Evolutionary conservation across 2,329 filamentous ascomycete species (phyloP).

Genomic region (Fusarium domesticum): DNA sequence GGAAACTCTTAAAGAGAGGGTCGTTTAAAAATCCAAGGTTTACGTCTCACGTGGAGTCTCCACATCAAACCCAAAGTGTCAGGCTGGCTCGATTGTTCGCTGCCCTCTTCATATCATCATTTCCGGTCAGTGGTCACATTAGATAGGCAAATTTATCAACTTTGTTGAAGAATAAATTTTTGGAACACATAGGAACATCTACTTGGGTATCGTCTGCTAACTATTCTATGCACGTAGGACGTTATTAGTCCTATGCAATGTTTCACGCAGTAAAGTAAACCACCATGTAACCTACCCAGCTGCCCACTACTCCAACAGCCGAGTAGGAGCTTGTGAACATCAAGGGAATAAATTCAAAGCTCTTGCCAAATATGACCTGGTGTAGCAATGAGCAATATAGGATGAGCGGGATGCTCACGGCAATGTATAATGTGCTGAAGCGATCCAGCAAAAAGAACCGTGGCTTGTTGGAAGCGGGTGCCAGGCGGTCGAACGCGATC

Average conservation of each 20-base stretch:
- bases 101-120: no score
- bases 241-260: not conserved
- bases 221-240: not conserved
- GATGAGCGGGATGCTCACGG: slow-evolving; percentile 83
- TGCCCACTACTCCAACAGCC: slow-evolving; percentile 89
- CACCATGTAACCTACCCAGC: slow-evolving; percentile 91
- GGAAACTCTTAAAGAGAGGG: no score
- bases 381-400: slow-evolving; percentile 85
- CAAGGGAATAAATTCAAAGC: slow-evolving; percentile 84
- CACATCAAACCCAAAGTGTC: no score
- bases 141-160: no score
- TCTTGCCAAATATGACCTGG: slow-evolving; percentile 74
- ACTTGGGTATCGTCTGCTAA: slow-evolving; percentile 21
- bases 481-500: slow-evolving; percentile 79
- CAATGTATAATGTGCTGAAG: slow-evolving; percentile 86
- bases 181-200: not conserved
- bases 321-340: slow-evolving; percentile 98
- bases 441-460: slow-evolving; percentile 88
- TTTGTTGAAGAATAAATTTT: not conserved
- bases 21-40: no score
- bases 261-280: slow-evolving; percentile 71
- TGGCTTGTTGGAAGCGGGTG: slow-evolving; percentile 75
- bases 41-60: no score
- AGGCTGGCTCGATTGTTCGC: no score
- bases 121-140: not conserved